Conservation (phyloP, 257 asterid species). For the Vinca minor region DNA sequence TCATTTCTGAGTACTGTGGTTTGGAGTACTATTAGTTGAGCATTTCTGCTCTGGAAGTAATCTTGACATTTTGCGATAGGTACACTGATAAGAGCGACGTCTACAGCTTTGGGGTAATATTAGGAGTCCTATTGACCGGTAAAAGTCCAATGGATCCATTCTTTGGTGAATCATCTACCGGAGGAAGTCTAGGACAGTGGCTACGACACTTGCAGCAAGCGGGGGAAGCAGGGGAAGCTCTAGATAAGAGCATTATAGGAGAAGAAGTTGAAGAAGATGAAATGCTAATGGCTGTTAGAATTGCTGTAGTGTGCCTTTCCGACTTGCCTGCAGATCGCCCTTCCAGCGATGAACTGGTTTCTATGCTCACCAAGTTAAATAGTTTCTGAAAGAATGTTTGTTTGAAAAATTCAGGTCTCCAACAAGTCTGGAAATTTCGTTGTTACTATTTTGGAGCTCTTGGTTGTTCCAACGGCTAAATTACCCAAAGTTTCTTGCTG, state of each 20-base stretch:
- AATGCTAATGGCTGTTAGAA: constrained; percentile 84
- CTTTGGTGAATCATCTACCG: constrained; percentile 41
- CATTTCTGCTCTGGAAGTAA: too few species aligned
- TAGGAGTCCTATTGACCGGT: constrained; percentile 72
- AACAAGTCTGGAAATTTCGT: too few species aligned
- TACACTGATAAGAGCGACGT: constrained; percentile 84
- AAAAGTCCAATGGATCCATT: constrained; percentile 65
- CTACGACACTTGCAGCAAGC: constrained; percentile 69
- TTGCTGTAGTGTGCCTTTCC: constrained; percentile 76
- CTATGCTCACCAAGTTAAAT: constrained; percentile 86
- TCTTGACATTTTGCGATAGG: constrained; percentile 35
- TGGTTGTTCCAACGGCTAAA: constrained; percentile 38
- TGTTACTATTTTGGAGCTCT: constrained; percentile 26
- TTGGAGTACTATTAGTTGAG: too few species aligned
- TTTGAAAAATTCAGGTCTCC: too few species aligned
- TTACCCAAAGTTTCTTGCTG: neutral
- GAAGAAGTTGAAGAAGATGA: constrained; percentile 81
- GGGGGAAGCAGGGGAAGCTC: constrained; percentile 69
- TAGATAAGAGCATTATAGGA: constrained; percentile 71
- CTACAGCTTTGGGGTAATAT: constrained; percentile 77
- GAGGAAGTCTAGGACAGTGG: constrained; percentile 84
- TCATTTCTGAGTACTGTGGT: too few species aligned
- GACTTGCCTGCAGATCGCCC: constrained; percentile 89
- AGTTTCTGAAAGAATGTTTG: constrained; percentile 42
- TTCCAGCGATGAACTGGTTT: constrained; percentile 85